Percentiles rank a stretch among this genome's conserved stretches.
These are phyloP conservation scores for Allomyces arbusculus DNA, from an alignment of 192 early-diverging fungal species.

Conservation along the genomic window DNA sequence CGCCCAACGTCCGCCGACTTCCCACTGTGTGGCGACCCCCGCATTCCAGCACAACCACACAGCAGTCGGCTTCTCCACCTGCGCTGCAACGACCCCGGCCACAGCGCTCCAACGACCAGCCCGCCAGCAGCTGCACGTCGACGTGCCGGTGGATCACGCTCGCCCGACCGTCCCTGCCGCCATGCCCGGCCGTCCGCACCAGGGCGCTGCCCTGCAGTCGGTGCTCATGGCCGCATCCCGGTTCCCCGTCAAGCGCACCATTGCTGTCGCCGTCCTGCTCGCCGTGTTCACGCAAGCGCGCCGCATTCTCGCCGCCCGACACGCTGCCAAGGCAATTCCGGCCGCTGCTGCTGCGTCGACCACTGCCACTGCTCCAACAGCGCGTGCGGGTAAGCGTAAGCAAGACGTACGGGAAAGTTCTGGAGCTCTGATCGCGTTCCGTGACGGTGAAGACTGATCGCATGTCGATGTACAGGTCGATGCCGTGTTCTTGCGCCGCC, in stretches of 20 bases:
- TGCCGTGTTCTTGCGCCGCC: conserved; percentile 30
- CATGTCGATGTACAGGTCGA: neutral
- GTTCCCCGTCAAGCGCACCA: neutral
- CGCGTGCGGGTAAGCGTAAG: neutral
- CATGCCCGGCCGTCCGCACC: no score
- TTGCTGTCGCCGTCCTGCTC: neutral
- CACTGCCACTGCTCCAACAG: neutral
- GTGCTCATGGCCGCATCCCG: no score
- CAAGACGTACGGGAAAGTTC: neutral
- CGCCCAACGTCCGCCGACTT: no score
- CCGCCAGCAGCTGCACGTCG: no score
- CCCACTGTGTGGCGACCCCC: no score
- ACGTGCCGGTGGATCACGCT: no score
- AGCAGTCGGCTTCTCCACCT: no score
- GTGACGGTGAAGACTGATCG: neutral
- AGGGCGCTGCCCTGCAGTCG: no score
- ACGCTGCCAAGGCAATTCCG: neutral
- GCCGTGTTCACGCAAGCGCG: neutral
- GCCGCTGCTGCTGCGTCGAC: neutral
- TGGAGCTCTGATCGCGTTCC: neutral
- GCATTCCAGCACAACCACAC: no score
- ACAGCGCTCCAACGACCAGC: no score
- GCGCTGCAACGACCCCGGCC: no score
- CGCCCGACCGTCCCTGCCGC: no score
- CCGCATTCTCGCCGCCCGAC: neutral